Conservation (phyloP, 2,329 filamentous ascomycete species). For the Penicillium sp. region DNA sequence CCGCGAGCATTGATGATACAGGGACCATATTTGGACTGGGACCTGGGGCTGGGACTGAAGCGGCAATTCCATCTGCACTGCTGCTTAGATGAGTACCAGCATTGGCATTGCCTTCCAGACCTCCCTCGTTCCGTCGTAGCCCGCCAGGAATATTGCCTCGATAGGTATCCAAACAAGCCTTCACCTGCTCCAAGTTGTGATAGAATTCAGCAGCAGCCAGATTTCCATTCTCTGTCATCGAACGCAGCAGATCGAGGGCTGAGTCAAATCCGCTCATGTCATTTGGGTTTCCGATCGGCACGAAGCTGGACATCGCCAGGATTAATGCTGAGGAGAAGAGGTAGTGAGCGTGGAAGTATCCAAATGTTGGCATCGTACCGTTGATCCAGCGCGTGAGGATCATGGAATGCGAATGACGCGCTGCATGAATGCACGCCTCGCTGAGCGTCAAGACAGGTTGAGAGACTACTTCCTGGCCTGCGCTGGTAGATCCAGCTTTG, state of each 20-base stretch:
- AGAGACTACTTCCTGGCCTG: slow-evolving; percentile 29
- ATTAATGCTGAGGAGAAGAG: slow-evolving; percentile 41
- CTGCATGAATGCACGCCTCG: slow-evolving; percentile 41
- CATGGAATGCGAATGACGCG: slow-evolving; percentile 38
- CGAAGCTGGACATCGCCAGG: slow-evolving; percentile 39
- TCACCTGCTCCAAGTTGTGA: slow-evolving; percentile 35
- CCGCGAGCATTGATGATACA: not conserved
- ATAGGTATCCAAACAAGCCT: slow-evolving; percentile 29
- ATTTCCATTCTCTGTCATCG: slow-evolving; percentile 39
- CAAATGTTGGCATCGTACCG: slow-evolving; percentile 39
- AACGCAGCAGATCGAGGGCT: slow-evolving; percentile 31
- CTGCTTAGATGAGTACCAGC: not conserved
- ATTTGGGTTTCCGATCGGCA: slow-evolving; percentile 31
- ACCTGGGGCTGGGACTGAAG: not conserved
- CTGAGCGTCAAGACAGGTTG: slow-evolving; percentile 38
- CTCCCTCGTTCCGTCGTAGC: not conserved
- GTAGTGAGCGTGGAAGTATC: slow-evolving; percentile 43
- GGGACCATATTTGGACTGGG: not conserved
- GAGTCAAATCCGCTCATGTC: slow-evolving; percentile 35
- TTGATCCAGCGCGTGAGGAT: slow-evolving; percentile 41
- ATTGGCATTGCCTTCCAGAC: not conserved
- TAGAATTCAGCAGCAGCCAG: slow-evolving; percentile 37
- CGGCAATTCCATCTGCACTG: not conserved
- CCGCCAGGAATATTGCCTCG: slow-evolving; percentile 5
- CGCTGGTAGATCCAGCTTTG: slow-evolving; percentile 18